Conservation (phyloP, 2,329 filamentous ascomycete species). For the Ascochyta fabae region DNA sequence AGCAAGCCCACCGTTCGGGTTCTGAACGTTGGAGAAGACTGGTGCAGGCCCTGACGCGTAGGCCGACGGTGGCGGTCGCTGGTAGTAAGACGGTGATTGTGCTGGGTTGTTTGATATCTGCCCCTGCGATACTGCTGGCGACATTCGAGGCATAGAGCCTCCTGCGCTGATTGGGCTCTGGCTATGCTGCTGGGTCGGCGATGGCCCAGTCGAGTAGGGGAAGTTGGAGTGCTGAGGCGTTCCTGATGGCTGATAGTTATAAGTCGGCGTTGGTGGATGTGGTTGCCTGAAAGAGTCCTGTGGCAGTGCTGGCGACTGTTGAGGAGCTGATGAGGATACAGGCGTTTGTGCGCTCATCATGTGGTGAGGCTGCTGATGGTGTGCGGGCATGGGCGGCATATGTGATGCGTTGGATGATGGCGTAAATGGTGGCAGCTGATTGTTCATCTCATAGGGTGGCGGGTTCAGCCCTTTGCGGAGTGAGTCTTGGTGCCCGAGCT, state of each 20-base stretch:
- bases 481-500: constrained; percentile 62
- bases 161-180: constrained; percentile 56
- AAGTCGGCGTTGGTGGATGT: constrained; percentile 66
- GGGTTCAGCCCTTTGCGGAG: constrained; percentile 70
- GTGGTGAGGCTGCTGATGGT: constrained; percentile 51
- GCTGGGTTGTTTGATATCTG: constrained; percentile 55
- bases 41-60: constrained; percentile 62
- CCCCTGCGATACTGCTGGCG: constrained; percentile 56
- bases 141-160: constrained; percentile 58
- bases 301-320: constrained; percentile 61
- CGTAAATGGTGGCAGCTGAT: constrained; percentile 66
- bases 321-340: constrained; percentile 45
- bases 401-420: constrained; percentile 59
- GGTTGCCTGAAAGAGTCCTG: constrained; percentile 66
- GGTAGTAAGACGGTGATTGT: constrained; percentile 56
- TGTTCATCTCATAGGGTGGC: constrained; percentile 70
- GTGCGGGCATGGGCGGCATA: constrained; percentile 54
- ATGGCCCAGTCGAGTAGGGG: constrained; percentile 57
- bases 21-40: constrained; percentile 80
- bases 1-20: constrained; percentile 73
- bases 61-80: constrained; percentile 52
- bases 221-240: constrained; percentile 58
- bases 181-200: constrained; percentile 53
- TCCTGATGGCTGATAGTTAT: constrained; percentile 65
- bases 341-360: constrained; percentile 57